phyloP scores from a whole-genome alignment of 371 early-diverging fungal genomes.

The Cladochytrium tenue region DNA sequence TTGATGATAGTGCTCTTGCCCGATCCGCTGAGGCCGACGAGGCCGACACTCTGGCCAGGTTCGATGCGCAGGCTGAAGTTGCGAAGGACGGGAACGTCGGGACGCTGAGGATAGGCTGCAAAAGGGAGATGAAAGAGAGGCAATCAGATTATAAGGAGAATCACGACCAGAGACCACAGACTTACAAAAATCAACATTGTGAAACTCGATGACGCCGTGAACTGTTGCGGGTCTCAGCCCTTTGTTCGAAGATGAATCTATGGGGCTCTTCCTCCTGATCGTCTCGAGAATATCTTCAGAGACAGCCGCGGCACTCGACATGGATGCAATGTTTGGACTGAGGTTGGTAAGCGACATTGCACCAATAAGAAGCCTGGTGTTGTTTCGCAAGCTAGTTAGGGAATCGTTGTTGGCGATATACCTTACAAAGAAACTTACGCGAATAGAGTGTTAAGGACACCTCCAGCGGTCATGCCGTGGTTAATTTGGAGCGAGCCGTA shows the following conservation, averaged over 20 bases:
- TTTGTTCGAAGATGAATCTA: constrained; percentile 26
- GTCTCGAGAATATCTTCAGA: constrained; percentile 76
- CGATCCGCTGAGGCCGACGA: constrained; percentile 77
- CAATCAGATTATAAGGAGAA: background rate
- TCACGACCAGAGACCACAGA: constrained; percentile 4
- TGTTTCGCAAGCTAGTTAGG: too few species aligned
- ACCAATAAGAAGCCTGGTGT: constrained; percentile 36
- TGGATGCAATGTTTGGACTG: constrained; percentile 49
- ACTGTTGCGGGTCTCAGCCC: constrained; percentile 43
- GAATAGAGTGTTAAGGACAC: constrained; percentile 44
- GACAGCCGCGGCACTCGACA: constrained; percentile 77
- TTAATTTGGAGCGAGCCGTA: constrained; percentile 40
- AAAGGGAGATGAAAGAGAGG: constrained; percentile 26
- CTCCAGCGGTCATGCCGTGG: constrained; percentile 24
- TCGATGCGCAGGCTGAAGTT: constrained; percentile 51
- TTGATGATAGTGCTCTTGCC: constrained; percentile 75
- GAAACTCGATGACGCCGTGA: constrained; percentile 70
- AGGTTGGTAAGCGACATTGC: constrained; percentile 39
- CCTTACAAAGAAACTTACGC: constrained; percentile 1
- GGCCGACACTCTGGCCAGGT: constrained; percentile 77
- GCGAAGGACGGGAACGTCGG: constrained; percentile 56
- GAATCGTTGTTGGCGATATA: too few species aligned
- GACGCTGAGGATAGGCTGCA: constrained; percentile 33
- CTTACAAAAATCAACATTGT: constrained; percentile 55
- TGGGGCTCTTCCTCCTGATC: constrained; percentile 73